A percentile compares a stretch with the other conserved stretches of the same genome.
Conservation (phyloP, 176 grass and related monocot genomes). For the Puccinellia tenuiflora region DNA sequence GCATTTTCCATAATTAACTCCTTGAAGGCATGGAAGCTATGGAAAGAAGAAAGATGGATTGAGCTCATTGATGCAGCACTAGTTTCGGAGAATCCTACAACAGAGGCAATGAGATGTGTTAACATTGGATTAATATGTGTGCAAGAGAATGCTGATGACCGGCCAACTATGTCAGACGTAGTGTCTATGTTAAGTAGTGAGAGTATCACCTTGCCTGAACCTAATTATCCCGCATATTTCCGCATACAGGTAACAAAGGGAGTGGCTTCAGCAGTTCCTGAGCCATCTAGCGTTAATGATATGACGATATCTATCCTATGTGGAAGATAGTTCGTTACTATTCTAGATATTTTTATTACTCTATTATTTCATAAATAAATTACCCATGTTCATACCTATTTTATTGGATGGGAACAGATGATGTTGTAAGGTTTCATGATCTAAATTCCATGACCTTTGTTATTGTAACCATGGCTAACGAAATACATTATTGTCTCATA, state of each 20-base stretch:
- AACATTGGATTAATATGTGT: not conserved
- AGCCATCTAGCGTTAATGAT: not conserved
- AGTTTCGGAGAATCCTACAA: not conserved
- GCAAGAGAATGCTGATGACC: not conserved
- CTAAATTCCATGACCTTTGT: too few species aligned
- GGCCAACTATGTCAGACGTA: not conserved
- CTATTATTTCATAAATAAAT: not conserved
- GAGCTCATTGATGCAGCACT: not conserved
- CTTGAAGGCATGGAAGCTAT: conserved; percentile 6
- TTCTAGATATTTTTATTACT: not conserved
- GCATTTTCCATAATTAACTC: not conserved
- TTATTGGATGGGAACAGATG: too few species aligned
- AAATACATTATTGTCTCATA: too few species aligned
- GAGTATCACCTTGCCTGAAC: not conserved
- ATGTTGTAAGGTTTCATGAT: too few species aligned
- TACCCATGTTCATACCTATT: not conserved
- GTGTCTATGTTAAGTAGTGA: conserved; percentile 2
- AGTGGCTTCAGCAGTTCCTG: not conserved
- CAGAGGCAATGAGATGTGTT: not conserved
- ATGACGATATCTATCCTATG: not conserved
- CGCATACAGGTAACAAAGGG: not conserved
- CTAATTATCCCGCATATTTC: not conserved
- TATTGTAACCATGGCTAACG: too few species aligned
- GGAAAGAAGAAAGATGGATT: not conserved
- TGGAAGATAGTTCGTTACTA: not conserved